These are phyloP conservation scores for Neurospora hispaniola DNA, from an alignment of 495 filamentous ascomycete species.

Conservation along the genomic window DNA sequence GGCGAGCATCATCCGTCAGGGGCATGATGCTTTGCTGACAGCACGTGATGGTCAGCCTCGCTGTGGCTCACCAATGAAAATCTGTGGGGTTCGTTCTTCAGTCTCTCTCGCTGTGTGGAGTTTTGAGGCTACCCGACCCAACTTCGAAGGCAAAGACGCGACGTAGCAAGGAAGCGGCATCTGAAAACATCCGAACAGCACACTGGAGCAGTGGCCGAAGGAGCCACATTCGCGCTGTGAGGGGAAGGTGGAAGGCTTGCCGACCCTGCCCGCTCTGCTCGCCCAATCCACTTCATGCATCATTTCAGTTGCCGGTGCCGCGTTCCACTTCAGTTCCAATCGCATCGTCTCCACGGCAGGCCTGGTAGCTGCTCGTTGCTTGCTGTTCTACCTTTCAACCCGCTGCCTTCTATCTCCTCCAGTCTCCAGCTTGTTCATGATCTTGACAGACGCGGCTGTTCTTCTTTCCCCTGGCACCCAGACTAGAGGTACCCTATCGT, in stretches of 20 bases:
- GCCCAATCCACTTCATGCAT: not conserved
- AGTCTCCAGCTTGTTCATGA: not conserved
- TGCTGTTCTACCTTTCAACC: not conserved
- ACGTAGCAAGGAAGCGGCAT: not conserved
- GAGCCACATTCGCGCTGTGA: not conserved
- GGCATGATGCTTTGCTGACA: not conserved
- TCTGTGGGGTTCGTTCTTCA: not conserved
- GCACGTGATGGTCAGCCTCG: not conserved
- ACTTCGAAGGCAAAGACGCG: not conserved
- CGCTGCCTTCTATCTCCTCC: not conserved
- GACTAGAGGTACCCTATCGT: not conserved
- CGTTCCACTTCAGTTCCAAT: not conserved
- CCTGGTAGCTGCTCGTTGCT: not conserved
- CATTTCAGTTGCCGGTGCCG: not conserved
- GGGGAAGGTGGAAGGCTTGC: not conserved
- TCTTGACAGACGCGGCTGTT: not conserved
- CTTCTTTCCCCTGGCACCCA: not conserved
- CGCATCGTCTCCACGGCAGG: not conserved
- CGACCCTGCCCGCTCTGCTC: not conserved
- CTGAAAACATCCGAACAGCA: not conserved
- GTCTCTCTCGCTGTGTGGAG: not conserved
- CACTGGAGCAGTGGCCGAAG: not conserved
- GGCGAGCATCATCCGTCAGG: not conserved
- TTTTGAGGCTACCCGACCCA: not conserved
- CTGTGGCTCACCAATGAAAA: not conserved